Evolutionary conservation across 108 stramenopile genomes (phyloP).

Genomic region (Cyclotella cryptica): DNA sequence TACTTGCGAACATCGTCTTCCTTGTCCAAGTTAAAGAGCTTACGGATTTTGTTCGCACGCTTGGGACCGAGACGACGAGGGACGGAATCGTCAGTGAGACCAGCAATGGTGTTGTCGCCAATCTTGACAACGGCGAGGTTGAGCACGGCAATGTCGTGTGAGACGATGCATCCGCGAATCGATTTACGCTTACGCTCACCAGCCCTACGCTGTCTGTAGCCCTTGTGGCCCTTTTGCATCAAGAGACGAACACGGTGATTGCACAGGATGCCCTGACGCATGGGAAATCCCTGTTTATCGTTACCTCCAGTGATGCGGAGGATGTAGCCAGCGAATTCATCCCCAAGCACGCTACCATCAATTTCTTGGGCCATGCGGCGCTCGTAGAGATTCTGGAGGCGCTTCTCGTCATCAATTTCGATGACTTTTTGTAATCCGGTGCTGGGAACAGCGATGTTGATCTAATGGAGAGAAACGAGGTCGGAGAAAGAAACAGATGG

Average conservation of each 20-base stretch:
- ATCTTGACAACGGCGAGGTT: constrained; percentile 98
- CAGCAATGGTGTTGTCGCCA: constrained; percentile 92
- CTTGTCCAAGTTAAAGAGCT: constrained; percentile 99
- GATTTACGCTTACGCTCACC: constrained; percentile 99
- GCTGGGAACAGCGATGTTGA: constrained; percentile 98
- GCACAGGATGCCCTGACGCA: constrained; percentile 99
- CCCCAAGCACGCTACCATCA: constrained; percentile 95
- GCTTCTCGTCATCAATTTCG: constrained; percentile 99
- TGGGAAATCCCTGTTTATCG: constrained; percentile 99
- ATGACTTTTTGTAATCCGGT: constrained; percentile 98
- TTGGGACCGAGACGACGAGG: constrained; percentile 99
- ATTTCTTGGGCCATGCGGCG: constrained; percentile 99
- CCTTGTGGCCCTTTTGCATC: constrained; percentile 92
- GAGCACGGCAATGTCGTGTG: constrained; percentile 97
- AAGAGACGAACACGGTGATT: constrained; percentile 98
- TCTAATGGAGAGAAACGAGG: constrained; percentile 58
- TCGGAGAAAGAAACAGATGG: not conserved
- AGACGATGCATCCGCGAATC: constrained; percentile 99
- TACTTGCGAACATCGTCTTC: constrained; percentile 99
- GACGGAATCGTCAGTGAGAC: constrained; percentile 92
- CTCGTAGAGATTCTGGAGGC: constrained; percentile 98
- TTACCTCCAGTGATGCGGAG: constrained; percentile 99
- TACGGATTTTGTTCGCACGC: constrained; percentile 99
- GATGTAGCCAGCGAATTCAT: constrained; percentile 98
- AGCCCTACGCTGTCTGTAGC: constrained; percentile 91